Evolutionary conservation across 768 basidiomycete species (phyloP).

Genomic region (Suillus variegatus): DNA sequence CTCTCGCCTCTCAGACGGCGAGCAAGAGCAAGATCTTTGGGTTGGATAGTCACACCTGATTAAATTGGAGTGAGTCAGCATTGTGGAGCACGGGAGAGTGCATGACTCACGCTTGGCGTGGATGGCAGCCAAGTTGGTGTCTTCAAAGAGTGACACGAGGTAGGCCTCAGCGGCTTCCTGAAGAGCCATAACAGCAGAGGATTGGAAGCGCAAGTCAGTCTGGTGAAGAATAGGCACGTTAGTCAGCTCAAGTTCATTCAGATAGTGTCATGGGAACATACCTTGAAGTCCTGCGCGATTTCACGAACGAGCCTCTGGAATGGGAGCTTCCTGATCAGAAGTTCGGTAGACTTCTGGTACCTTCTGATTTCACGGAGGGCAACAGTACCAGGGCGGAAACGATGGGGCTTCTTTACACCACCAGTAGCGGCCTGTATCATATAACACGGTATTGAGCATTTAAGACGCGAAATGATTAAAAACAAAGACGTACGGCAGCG

Average conservation of each 20-base stretch:
- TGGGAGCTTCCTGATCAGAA: slow-evolving; percentile 98
- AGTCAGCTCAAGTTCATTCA: neutral
- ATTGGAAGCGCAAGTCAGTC: slow-evolving; percentile 95
- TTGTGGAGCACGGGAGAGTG: slow-evolving; percentile 1
- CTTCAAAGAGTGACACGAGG: slow-evolving; percentile 84
- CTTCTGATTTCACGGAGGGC: slow-evolving; percentile 98
- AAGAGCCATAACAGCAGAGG: slow-evolving; percentile 90
- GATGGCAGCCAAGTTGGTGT: slow-evolving; percentile 90
- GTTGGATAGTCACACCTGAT: slow-evolving; percentile 67
- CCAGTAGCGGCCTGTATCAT: slow-evolving; percentile 69
- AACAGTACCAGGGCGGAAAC: slow-evolving; percentile 97
- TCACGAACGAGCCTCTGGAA: slow-evolving; percentile 98
- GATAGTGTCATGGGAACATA: slow-evolving; percentile 27
- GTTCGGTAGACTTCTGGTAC: slow-evolving; percentile 99
- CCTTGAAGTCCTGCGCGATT: slow-evolving; percentile 97
- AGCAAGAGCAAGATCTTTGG: slow-evolving; percentile 87
- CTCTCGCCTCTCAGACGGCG: slow-evolving; percentile 86
- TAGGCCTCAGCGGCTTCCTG: slow-evolving; percentile 93
- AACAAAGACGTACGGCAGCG: slow-evolving; percentile 49
- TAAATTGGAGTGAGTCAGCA: slow-evolving; percentile 16
- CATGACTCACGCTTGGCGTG: slow-evolving; percentile 71
- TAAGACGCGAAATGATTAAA: neutral
- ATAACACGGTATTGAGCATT: slow-evolving; percentile 12
- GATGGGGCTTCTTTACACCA: slow-evolving; percentile 99
- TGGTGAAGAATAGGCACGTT: slow-evolving; percentile 25